These are phyloP conservation scores for Phytophthora multivora DNA, from an alignment of 352 stramenopile species.

Conservation along the genomic window DNA sequence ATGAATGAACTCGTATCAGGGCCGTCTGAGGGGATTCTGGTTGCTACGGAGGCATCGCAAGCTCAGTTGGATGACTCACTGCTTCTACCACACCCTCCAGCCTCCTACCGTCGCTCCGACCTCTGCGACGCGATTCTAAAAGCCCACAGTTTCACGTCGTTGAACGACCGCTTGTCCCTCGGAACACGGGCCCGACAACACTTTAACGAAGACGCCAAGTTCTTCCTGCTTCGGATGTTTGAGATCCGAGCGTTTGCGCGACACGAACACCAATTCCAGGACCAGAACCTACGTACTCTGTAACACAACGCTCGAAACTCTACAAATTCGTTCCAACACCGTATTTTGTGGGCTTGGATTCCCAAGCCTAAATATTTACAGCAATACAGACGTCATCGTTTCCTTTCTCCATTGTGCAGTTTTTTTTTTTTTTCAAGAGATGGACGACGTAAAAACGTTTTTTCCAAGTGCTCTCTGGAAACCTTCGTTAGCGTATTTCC, in stretches of 20 bases:
- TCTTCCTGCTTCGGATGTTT: constrained; percentile 48
- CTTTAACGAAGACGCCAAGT: constrained; percentile 54
- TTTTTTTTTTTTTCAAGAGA: no score
- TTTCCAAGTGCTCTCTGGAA: no score
- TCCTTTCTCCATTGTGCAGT: no score
- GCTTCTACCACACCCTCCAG: constrained; percentile 2
- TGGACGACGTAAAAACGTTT: no score
- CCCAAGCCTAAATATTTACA: constrained; percentile 11
- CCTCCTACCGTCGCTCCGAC: constrained; percentile 7
- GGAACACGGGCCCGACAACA: constrained; percentile 29
- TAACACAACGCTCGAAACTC: neutral
- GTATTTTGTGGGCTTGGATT: constrained; percentile 1
- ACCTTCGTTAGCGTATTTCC: no score
- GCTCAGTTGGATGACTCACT: constrained; percentile 2
- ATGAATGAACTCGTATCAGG: constrained; percentile 59
- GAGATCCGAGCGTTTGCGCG: constrained; percentile 28
- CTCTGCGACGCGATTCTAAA: constrained; percentile 22
- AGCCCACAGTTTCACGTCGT: constrained; percentile 11
- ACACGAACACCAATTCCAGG: constrained; percentile 11
- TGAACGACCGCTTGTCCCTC: constrained; percentile 23
- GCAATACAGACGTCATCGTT: no score
- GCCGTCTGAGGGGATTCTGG: constrained; percentile 9
- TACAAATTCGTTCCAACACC: constrained; percentile 10
- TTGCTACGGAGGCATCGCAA: constrained; percentile 12
- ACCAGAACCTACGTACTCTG: constrained; percentile 7